A percentile compares a stretch with the other conserved stretches of the same genome.
phyloP scores from a whole-genome alignment of 208 protist genomes.

The Herpetomonas tarakana region DNA sequence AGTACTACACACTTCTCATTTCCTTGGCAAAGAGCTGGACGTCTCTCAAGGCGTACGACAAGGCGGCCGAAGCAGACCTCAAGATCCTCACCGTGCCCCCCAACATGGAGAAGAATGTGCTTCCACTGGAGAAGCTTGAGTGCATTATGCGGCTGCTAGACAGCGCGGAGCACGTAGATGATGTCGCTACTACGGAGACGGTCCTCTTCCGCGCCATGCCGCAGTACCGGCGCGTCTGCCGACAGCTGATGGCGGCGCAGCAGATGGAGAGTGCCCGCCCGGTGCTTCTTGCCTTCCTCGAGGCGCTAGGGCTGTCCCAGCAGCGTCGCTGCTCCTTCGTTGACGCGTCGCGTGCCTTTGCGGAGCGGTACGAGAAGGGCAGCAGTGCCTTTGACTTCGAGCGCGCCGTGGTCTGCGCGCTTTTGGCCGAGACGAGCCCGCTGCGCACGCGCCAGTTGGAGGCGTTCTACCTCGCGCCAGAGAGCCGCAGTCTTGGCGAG shows the following conservation, averaged over 20 bases:
- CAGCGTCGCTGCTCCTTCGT: constrained; percentile 55
- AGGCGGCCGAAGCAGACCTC: constrained; percentile 18
- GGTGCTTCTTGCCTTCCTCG: constrained; percentile 53
- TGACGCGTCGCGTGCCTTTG: constrained; percentile 86
- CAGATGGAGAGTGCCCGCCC: not conserved
- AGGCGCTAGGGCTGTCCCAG: constrained; percentile 73
- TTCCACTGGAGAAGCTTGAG: constrained; percentile 44
- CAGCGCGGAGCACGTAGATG: constrained; percentile 66
- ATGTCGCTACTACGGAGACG: constrained; percentile 48
- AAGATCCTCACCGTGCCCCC: constrained; percentile 15
- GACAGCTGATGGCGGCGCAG: constrained; percentile 16
- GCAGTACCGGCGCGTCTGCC: constrained; percentile 20
- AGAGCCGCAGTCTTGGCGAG: constrained; percentile 35
- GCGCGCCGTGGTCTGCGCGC: constrained; percentile 77
- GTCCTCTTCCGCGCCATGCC: constrained; percentile 63
- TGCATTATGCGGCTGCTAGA: constrained; percentile 74
- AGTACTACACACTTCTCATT: constrained; percentile 15
- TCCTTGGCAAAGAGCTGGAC: constrained; percentile 24
- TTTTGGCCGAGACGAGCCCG: constrained; percentile 87
- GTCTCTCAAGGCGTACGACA: constrained; percentile 13
- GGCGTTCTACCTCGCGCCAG: constrained; percentile 81
- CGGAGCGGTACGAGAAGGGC: constrained; percentile 63
- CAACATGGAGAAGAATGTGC: not conserved
- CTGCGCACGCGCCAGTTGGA: constrained; percentile 81
- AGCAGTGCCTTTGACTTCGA: constrained; percentile 32